Base-by-base conservation (phyloP, 2,329 filamentous ascomycete genomes). In the Didymella exigua region DNA sequence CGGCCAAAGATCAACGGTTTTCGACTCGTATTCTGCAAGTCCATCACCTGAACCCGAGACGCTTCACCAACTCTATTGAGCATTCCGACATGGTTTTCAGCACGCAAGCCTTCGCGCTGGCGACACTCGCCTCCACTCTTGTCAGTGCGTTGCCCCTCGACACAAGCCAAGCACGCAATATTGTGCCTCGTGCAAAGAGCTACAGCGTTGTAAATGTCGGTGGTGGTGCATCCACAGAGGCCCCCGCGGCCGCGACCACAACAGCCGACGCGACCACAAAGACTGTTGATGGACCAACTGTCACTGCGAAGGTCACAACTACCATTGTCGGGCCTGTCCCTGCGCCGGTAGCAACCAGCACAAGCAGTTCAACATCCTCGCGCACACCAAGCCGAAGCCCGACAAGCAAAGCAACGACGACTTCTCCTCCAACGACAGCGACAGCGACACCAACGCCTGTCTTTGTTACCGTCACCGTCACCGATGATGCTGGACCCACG, bases 131-230 rank as follows among this genome's bases (percentile, higher is more conserved):
- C 26, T 66, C 67, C n/a, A 60, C 58, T 14, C 27, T 73, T 14
- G 54, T 49, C 23, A 55, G 49, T 47, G 67, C 55, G n/a, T 54
- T 69, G 26, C 72, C 72, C 2, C 56, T 75, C 16, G 66, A 72
- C 13, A 54, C 58, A 44, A 26, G 37, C 5, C 56, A 59, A 33
- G 52, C 55, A 24, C 57, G 49, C 24, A 34, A 65, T 14, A 19
- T 69, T 26, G 60, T 53, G 24, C 61, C 61, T 23, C 69, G 70
- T 11, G 60, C 63, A 27, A 75, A 71, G 53, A 71, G 67, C 27
- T 76, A 76, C 49, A 65, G 70, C 3, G 64, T 76, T n/a, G 71
- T 76, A 59, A 76, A 76, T 46, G 74, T 76, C 19, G 74, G 75
- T 37, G 74, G 74, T 26, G 74, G 73, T 21, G 62, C 68, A 11